Percentiles rank a stretch among this genome's conserved stretches.
These are phyloP conservation scores for Melanopsichium pennsylvanicum DNA, from an alignment of 1,284 basidiomycete genomes.

Conservation along the genomic window DNA sequence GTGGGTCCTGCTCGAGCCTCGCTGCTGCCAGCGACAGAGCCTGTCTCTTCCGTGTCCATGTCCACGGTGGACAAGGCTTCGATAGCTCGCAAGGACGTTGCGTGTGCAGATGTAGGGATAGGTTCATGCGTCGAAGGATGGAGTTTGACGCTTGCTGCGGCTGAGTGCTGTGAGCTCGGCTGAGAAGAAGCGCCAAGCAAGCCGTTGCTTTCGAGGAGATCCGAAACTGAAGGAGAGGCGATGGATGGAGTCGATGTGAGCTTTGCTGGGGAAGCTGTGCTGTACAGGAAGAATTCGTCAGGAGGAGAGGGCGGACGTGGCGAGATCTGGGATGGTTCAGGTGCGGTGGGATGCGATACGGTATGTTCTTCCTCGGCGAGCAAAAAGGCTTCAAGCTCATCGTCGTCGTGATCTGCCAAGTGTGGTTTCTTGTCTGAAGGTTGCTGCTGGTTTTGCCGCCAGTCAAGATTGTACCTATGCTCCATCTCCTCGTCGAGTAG, in stretches of 20 bases:
- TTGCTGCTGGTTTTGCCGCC: neutral
- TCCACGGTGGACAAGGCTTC: slow-evolving; percentile 13
- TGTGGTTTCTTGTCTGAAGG: neutral
- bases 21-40: neutral
- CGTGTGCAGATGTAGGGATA: slow-evolving; percentile 9
- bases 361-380: slow-evolving; percentile 21
- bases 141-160: slow-evolving; percentile 1
- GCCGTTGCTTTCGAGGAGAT: slow-evolving; percentile 39
- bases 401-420: slow-evolving; percentile 10
- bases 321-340: too few species aligned
- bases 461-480: neutral
- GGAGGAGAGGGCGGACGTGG: slow-evolving; percentile 3
- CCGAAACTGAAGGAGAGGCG: slow-evolving; percentile 17
- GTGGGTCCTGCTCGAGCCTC: slow-evolving; percentile 14
- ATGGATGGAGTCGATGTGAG: neutral
- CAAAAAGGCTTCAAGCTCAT: slow-evolving; percentile 38
- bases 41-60: neutral
- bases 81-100: slow-evolving; percentile 23
- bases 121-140: neutral
- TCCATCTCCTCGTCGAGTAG: slow-evolving; percentile 36
- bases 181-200: slow-evolving; percentile 25
- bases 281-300: neutral
- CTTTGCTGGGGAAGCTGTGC: neutral
- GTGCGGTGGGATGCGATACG: neutral
- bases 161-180: slow-evolving; percentile 29